A percentile compares a stretch with the other conserved stretches of the same genome.
Evolutionary conservation across 1,139 yeast genomes (phyloP).

Genomic region (Magnusiomyces clavatus): DNA sequence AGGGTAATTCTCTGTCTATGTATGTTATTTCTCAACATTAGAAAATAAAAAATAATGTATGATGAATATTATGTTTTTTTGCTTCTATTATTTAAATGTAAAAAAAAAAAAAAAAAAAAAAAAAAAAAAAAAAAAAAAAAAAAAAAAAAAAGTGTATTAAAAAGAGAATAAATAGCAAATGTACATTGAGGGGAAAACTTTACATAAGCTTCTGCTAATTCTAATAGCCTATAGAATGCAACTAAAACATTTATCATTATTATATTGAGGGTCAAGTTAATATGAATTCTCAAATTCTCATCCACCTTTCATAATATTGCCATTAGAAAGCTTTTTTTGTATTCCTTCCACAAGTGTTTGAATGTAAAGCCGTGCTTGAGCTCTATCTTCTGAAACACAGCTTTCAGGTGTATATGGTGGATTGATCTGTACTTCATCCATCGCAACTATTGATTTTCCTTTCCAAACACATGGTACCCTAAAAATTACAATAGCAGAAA

Average conservation of each 20-base stretch:
- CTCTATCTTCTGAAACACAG: slow-evolving; percentile 31
- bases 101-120: not conserved
- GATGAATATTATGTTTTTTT: too few relatives aligned
- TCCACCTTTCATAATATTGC: slow-evolving; percentile 1
- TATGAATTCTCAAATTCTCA: not conserved
- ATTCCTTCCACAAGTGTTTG: slow-evolving; percentile 49
- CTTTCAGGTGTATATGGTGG: slow-evolving; percentile 43
- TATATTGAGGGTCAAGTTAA: not conserved
- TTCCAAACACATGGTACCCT: slow-evolving; percentile 43
- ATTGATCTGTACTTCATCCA: slow-evolving; percentile 44
- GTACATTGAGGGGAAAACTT: not conserved
- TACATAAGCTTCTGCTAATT: not conserved
- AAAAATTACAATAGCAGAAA: not conserved
- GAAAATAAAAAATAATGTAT: not conserved
- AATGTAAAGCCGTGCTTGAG: slow-evolving; percentile 41
- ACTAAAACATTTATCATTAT: not conserved
- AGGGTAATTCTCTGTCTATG: not conserved
- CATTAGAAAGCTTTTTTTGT: slow-evolving; percentile 37
- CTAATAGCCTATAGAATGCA: too few relatives aligned
- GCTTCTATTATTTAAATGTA: too few relatives aligned
- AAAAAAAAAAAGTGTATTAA: not conserved
- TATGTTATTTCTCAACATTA: not conserved
- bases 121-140: not conserved
- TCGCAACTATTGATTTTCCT: slow-evolving; percentile 42
- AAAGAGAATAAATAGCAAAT: too few relatives aligned